phyloP scores from a whole-genome alignment of 225 moss, liverwort and hornwort genomes.

The Pseudisothecium myosuroides region DNA sequence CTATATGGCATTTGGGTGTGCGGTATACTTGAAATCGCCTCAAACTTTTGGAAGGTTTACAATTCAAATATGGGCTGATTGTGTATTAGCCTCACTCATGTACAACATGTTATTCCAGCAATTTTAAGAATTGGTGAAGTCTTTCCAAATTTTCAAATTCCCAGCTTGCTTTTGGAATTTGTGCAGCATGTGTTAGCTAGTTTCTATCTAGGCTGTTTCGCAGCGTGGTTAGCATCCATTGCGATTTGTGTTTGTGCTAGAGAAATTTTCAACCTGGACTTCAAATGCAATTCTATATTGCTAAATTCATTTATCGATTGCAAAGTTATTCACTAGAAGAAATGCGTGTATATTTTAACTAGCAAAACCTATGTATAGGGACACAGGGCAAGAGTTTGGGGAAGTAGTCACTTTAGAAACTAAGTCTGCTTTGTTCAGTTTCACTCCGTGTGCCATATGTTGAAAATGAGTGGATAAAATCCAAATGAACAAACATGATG shows the following conservation, averaged over 20 bases:
- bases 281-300: background rate
- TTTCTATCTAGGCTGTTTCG: background rate
- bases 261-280: background rate
- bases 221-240: background rate
- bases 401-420: background rate
- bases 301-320: background rate
- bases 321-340: background rate
- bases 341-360: background rate
- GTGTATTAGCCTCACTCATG: background rate
- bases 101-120: background rate
- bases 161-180: background rate
- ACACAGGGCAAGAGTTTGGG: too few species aligned
- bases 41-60: background rate
- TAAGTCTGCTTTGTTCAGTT: too few species aligned
- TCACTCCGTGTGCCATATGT: too few species aligned
- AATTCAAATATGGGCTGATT: background rate
- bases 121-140: background rate
- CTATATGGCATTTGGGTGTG: background rate
- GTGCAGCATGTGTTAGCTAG: background rate
- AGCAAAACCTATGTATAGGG: background rate
- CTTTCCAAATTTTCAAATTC: background rate
- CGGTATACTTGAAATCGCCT: background rate
- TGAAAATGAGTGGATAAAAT: too few species aligned
- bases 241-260: background rate
- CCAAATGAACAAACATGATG: too few species aligned